Evolutionary conservation across 768 basidiomycete species (phyloP), one percentile per base, ranked within the genome.

Genomic region (Naematelia aurantialba): DNA sequence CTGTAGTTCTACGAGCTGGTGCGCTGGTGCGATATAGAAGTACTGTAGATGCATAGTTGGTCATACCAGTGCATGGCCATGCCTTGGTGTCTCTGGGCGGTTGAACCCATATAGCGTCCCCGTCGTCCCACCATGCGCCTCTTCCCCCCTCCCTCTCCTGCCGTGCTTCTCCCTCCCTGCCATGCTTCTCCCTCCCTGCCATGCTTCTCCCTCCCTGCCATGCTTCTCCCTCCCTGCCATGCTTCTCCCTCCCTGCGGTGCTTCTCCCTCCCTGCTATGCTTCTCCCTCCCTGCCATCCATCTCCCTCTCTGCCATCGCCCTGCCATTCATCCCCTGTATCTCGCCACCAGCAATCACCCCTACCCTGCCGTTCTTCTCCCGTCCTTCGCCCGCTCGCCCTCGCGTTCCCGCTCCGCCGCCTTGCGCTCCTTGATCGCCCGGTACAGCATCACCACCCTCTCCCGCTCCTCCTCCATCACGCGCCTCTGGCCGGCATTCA

Each of bases 401-500:
- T 62, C 64, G 25, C 52, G 49, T 45, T 65, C 68, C 46, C 55
- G 55, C 45, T 62, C 63, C 29, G 27, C 52, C 52, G 63, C 62
- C 61, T 63, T 70, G 45, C 29, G 52, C 59, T 65, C 73, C 60
- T 76, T 76, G 61, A 76, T 65, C 57, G 74, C 75, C 60, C 75
- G 66, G 62, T 76, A 76, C 57, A 64, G 48, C 55, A 53, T 63
- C 8, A 76, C 59, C 12, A 76, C 75, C 46, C 75, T 64, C 59
- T 74, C 75, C 50, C 75, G 59, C 56, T 76, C 75, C 52, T 70
- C 72, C 52, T 72, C 75, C 59, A 76, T 49, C 45, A 76, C 48
- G 48, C 75, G 45, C 59, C 64, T 58, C 61, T 74, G 72, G 1
- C 70, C 75, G 13, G 73, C 63, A 60, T 63, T 69, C 22, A 76